Evolutionary conservation across 768 basidiomycete genomes (phyloP).

Genomic region (Amanita pseudoporphyria): DNA sequence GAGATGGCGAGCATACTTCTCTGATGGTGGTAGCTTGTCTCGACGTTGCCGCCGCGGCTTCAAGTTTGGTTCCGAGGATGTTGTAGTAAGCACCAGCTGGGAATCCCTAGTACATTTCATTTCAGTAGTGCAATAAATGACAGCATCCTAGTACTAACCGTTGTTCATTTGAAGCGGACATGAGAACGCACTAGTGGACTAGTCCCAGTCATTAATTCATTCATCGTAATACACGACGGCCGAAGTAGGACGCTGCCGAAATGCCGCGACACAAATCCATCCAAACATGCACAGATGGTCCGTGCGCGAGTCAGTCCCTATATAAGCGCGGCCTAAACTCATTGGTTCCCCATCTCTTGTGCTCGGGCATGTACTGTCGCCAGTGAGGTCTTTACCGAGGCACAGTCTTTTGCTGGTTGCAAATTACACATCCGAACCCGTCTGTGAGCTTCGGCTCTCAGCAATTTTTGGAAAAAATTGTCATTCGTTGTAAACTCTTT

Average conservation of each 20-base stretch:
- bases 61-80: background rate
- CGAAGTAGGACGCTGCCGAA: too few relatives aligned
- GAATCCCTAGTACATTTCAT: too few relatives aligned
- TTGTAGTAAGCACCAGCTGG: too few relatives aligned
- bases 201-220: too few relatives aligned
- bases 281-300: slow-evolving; percentile 27
- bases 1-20: too few relatives aligned
- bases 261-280: background rate
- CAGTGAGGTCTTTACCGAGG: slow-evolving; percentile 95
- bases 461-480: slow-evolving; percentile 79
- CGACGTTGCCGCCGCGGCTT: background rate
- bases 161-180: too few relatives aligned
- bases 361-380: slow-evolving; percentile 93
- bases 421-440: slow-evolving; percentile 96
- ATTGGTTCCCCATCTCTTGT: slow-evolving; percentile 61
- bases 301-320: slow-evolving; percentile 35
- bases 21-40: background rate
- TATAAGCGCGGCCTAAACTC: slow-evolving; percentile 25
- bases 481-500: slow-evolving; percentile 11
- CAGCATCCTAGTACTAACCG: too few relatives aligned
- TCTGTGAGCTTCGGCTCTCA: slow-evolving; percentile 81
- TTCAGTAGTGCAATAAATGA: too few relatives aligned
- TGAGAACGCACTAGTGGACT: too few relatives aligned
- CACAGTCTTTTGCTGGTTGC: slow-evolving; percentile 95
- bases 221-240: too few relatives aligned